These are phyloP conservation scores for Butyriboletus loyo DNA, from an alignment of 768 basidiomycete species.

Conservation along the genomic window DNA sequence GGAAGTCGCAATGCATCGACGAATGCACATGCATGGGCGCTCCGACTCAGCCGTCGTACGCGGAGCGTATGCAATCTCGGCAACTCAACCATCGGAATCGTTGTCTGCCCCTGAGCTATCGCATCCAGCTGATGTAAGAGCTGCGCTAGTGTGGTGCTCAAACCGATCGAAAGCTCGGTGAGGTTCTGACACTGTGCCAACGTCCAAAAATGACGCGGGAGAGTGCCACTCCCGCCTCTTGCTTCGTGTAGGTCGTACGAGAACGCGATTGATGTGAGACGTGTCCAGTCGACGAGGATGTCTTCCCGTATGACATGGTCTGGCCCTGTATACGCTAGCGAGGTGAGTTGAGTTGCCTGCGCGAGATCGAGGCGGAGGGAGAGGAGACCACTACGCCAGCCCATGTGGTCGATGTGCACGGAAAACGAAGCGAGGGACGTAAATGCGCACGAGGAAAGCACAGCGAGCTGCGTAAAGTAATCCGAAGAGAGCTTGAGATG, in stretches of 20 bases:
- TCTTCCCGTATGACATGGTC: conserved; percentile 21
- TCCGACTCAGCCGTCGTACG: conserved; percentile 21
- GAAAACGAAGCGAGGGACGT: conserved; percentile 22
- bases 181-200: conserved; percentile 19
- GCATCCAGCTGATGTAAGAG: conserved; percentile 12
- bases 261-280: conserved; percentile 23
- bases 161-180: conserved; percentile 22
- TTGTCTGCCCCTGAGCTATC: conserved; percentile 1
- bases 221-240: conserved; percentile 21
- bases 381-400: conserved; percentile 21
- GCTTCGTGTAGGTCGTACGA: conserved; percentile 26
- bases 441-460: conserved; percentile 20
- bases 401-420: conserved; percentile 27
- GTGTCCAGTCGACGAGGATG: conserved; percentile 21
- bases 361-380: conserved; percentile 22
- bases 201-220: conserved; percentile 18
- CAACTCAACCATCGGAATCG: conserved; percentile 11
- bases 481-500: conserved; percentile 28
- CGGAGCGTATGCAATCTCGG: conserved; percentile 21
- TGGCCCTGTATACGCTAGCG: conserved; percentile 26
- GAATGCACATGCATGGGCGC: conserved; percentile 14
- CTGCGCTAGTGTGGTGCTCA: conserved; percentile 11
- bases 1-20: conserved; percentile 23
- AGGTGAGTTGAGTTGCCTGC: conserved; percentile 14
- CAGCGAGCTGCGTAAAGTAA: conserved; percentile 19